Conservation (phyloP, 768 basidiomycete genomes). For the Botryobasidium botryosum region DNA sequence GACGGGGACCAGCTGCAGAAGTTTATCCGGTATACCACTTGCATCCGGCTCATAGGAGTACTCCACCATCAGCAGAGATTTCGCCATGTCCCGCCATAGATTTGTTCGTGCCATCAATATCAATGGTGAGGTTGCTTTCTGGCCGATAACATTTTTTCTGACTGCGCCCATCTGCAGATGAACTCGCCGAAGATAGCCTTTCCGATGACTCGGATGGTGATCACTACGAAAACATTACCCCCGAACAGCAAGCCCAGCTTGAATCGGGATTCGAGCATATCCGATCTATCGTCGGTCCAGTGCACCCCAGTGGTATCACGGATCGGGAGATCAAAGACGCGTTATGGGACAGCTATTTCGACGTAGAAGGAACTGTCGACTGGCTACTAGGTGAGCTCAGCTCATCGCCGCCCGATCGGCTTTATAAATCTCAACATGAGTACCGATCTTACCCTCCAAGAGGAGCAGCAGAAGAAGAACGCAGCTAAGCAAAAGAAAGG, state of each 20-base stretch:
- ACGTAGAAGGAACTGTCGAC: conserved; percentile 56
- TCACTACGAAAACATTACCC: conserved; percentile 38
- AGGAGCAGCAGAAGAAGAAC: conserved; percentile 47
- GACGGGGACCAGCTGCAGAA: too few relatives aligned
- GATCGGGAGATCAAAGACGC: conserved; percentile 61
- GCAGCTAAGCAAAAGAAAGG: conserved; percentile 66
- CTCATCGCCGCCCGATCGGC: background rate
- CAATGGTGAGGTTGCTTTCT: too few relatives aligned
- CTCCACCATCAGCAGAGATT: conserved; percentile 11
- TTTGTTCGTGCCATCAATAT: conserved; percentile 75
- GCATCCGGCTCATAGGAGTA: too few relatives aligned
- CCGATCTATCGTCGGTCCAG: conserved; percentile 46
- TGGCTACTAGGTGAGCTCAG: conserved; percentile 51
- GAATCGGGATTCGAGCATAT: conserved; percentile 53
- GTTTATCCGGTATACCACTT: too few relatives aligned
- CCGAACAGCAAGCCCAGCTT: conserved; percentile 61
- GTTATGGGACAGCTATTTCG: conserved; percentile 80
- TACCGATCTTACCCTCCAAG: conserved; percentile 23
- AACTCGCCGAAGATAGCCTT: conserved; percentile 66
- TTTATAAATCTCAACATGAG: background rate
- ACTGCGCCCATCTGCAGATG: too few relatives aligned
- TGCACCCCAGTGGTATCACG: conserved; percentile 45
- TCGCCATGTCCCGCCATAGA: conserved; percentile 79
- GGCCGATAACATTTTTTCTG: too few relatives aligned
- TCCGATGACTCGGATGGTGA: conserved; percentile 59